These are phyloP conservation scores for Grifola frondosa DNA, from an alignment of 1,284 basidiomycete genomes.

Conservation along the genomic window DNA sequence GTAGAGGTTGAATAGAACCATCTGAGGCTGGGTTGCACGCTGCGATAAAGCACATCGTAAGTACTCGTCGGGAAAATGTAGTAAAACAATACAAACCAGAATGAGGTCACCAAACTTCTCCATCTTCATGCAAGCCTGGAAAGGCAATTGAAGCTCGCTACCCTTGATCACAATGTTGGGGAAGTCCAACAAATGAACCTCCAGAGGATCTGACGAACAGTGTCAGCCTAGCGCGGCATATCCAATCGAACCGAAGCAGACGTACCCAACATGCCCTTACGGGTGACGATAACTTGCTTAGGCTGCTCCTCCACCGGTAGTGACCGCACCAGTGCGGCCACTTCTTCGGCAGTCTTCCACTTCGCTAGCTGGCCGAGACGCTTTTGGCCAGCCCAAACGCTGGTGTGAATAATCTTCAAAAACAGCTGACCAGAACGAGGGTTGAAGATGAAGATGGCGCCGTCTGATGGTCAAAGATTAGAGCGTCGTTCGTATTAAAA, in stretches of 20 bases:
- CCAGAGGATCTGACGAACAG: slow-evolving; percentile 74
- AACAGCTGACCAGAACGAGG: slow-evolving; percentile 98
- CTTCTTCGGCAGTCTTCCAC: slow-evolving; percentile 99
- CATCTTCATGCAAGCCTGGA: slow-evolving; percentile 99
- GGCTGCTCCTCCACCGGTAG: slow-evolving; percentile 99
- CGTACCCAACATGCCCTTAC: slow-evolving; percentile 97
- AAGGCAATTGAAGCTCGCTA: slow-evolving; percentile 95
- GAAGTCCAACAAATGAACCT: slow-evolving; percentile 99
- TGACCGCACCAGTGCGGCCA: slow-evolving; percentile 95
- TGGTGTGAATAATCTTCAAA: slow-evolving; percentile 99
- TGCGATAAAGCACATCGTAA: slow-evolving; percentile 14
- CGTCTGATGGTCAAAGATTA: slow-evolving; percentile 50
- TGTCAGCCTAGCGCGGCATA: slow-evolving; percentile 7
- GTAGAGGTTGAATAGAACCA: slow-evolving; percentile 98
- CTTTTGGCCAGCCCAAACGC: slow-evolving; percentile 99
- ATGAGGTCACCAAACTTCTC: slow-evolving; percentile 99
- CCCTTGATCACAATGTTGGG: slow-evolving; percentile 99
- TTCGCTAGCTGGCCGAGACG: slow-evolving; percentile 99
- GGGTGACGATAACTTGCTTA: slow-evolving; percentile 98
- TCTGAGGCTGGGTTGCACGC: slow-evolving; percentile 97
- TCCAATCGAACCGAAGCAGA: background rate
- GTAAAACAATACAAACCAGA: slow-evolving; percentile 49
- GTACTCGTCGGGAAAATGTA: background rate
- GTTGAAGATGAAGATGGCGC: slow-evolving; percentile 99
- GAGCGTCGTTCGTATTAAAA: slow-evolving; percentile 3